These are phyloP conservation scores for Luffa acutangula DNA, from an alignment of 306 rosid genomes.

Conservation along the genomic window DNA sequence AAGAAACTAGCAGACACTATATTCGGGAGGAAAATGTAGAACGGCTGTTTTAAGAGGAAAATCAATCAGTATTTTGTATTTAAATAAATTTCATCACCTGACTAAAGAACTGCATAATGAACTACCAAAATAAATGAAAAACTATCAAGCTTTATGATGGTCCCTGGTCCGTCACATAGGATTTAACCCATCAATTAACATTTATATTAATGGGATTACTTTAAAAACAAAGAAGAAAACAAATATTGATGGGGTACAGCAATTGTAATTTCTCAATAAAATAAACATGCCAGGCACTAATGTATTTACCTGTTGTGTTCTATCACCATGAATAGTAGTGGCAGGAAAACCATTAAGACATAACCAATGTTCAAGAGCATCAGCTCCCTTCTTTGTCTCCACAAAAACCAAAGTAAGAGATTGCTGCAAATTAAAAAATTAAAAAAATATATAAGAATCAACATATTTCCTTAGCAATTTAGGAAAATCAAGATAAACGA, in stretches of 20 bases:
- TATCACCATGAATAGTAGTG: conserved; percentile 91
- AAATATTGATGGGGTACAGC: neutral
- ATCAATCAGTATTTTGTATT: neutral
- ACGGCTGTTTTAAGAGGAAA: neutral
- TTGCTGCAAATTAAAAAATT: conserved; percentile 45
- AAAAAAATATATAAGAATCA: neutral
- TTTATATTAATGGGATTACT: neutral
- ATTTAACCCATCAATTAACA: neutral
- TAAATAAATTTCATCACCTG: neutral
- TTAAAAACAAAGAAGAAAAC: neutral
- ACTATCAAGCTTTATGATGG: neutral
- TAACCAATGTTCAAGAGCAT: conserved; percentile 84
- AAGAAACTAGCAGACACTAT: neutral
- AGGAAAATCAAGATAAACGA: neutral
- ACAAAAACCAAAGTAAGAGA: conserved; percentile 86
- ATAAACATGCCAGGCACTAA: neutral
- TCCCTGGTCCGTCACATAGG: neutral
- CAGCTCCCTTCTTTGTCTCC: conserved; percentile 99
- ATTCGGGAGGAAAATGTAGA: neutral
- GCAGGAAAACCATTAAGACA: conserved; percentile 84
- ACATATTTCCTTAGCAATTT: neutral
- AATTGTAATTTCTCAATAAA: neutral
- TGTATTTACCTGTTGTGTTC: conserved; percentile 72
- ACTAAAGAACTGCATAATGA: neutral
- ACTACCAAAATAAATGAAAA: neutral